Percentiles rank a stretch among this genome's conserved stretches.
Conservation (phyloP, 2,329 filamentous ascomycete genomes). For the Xylariaceae sp. region DNA sequence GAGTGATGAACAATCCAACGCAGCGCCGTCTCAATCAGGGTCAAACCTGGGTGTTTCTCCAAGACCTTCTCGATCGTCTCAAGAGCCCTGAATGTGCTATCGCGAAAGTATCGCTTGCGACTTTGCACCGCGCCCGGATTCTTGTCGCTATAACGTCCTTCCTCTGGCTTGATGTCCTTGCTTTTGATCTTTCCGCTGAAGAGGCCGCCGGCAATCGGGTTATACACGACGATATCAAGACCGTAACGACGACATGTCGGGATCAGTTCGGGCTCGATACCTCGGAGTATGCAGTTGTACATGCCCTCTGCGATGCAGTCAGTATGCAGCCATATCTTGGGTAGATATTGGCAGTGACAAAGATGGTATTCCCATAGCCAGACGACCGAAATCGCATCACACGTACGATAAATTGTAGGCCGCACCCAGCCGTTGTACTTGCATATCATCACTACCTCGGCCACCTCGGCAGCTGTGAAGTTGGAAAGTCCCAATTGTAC, state of each 20-base stretch:
- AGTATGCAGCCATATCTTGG: neutral
- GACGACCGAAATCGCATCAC: neutral
- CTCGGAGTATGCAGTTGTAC: slow-evolving; percentile 79
- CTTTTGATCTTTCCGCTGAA: slow-evolving; percentile 78
- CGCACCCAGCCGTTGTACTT: slow-evolving; percentile 77
- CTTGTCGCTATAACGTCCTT: slow-evolving; percentile 68
- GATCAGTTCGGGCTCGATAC: slow-evolving; percentile 72
- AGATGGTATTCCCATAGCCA: neutral
- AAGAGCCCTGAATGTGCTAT: slow-evolving; percentile 62
- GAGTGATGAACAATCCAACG: slow-evolving; percentile 75
- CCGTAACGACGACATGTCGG: slow-evolving; percentile 72
- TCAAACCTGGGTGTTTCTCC: slow-evolving; percentile 61
- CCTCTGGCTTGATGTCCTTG: slow-evolving; percentile 56
- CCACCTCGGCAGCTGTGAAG: slow-evolving; percentile 83
- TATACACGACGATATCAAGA: slow-evolving; percentile 77
- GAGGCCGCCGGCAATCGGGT: slow-evolving; percentile 76
- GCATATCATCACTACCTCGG: slow-evolving; percentile 78
- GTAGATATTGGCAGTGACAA: neutral
- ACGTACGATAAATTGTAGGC: slow-evolving; percentile 72
- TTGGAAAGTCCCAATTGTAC: slow-evolving; percentile 77
- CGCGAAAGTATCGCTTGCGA: slow-evolving; percentile 69
- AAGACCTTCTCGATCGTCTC: slow-evolving; percentile 65
- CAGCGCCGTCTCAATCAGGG: slow-evolving; percentile 69
- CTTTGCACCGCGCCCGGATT: slow-evolving; percentile 52
- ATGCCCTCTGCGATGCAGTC: slow-evolving; percentile 51